Conservation (phyloP, 140 eudicot species). For the Flaveria floridana region DNA sequence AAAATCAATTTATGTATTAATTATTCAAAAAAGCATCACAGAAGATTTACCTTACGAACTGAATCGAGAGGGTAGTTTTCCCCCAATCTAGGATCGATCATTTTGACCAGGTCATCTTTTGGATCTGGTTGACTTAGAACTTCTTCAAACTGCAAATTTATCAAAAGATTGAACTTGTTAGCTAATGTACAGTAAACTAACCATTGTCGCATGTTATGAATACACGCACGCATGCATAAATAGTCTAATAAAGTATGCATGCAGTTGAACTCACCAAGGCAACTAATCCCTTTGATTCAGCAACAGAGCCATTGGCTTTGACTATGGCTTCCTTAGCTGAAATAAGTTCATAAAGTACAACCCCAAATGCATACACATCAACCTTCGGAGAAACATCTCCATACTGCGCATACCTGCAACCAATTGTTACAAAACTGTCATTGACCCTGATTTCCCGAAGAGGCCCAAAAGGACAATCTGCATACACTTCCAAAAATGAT, state of each 20-base stretch:
- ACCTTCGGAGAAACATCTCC: conserved; percentile 86
- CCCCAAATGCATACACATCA: conserved; percentile 95
- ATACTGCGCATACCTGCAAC: conserved; percentile 72
- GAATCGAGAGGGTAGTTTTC: conserved; percentile 71
- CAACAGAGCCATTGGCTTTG: conserved; percentile 41
- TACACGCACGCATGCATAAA: neutral
- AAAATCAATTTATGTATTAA: neutral
- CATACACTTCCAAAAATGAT: neutral
- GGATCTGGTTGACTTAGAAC: conserved; percentile 55
- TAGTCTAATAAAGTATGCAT: conserved; percentile 9
- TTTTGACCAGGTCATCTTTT: conserved; percentile 50
- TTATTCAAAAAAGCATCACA: neutral
- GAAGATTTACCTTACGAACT: conserved; percentile 56
- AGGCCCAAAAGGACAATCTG: neutral
- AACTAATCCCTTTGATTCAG: conserved; percentile 71
- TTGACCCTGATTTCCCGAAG: neutral
- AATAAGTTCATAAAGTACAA: conserved; percentile 83
- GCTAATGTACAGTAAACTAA: neutral
- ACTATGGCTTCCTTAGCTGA: conserved; percentile 92
- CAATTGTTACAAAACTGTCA: conserved; percentile 17
- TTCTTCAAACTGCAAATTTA: conserved; percentile 61
- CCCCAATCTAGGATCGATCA: conserved; percentile 80
- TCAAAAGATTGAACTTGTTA: conserved; percentile 1
- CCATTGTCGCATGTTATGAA: neutral
- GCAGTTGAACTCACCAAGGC: conserved; percentile 54